Conservation (phyloP, 2,329 filamentous ascomycete genomes). For the Neofusicoccum cordaticola region DNA sequence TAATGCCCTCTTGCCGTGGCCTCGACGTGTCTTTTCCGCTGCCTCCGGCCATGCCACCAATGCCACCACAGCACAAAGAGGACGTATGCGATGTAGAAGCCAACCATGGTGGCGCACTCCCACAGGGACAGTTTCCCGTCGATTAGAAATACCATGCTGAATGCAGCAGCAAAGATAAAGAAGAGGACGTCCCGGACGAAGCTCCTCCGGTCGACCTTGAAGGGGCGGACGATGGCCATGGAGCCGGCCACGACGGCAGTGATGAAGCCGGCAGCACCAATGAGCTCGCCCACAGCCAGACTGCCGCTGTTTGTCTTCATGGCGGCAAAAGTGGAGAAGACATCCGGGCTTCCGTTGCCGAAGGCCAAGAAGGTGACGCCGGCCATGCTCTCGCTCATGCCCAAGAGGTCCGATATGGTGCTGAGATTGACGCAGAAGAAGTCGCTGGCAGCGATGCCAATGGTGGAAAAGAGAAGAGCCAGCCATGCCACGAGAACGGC, state of each 20-base stretch:
- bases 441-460: conserved; percentile 95
- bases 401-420: conserved; percentile 83
- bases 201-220: conserved; percentile 82
- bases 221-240: conserved; percentile 95
- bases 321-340: conserved; percentile 97
- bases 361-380: conserved; percentile 96
- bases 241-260: conserved; percentile 93
- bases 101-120: conserved; percentile 90
- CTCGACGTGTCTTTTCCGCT: conserved; percentile 62
- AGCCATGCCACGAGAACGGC: conserved; percentile 77
- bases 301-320: conserved; percentile 98
- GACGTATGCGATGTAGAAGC: conserved; percentile 88
- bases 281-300: conserved; percentile 89
- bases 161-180: conserved; percentile 81
- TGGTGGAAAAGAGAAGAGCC: conserved; percentile 87
- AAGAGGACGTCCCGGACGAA: conserved; percentile 91
- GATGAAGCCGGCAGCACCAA: conserved; percentile 94
- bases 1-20: conserved; percentile 73
- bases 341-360: conserved; percentile 95
- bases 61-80: conserved; percentile 86
- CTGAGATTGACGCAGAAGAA: conserved; percentile 97
- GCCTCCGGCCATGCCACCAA: conserved; percentile 70
- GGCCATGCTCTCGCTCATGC: conserved; percentile 92
- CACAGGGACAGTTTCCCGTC: conserved; percentile 82
- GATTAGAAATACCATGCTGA: conserved; percentile 82